These are phyloP conservation scores for Morella rubra DNA, from an alignment of 306 rosid genomes.

Conservation along the genomic window DNA sequence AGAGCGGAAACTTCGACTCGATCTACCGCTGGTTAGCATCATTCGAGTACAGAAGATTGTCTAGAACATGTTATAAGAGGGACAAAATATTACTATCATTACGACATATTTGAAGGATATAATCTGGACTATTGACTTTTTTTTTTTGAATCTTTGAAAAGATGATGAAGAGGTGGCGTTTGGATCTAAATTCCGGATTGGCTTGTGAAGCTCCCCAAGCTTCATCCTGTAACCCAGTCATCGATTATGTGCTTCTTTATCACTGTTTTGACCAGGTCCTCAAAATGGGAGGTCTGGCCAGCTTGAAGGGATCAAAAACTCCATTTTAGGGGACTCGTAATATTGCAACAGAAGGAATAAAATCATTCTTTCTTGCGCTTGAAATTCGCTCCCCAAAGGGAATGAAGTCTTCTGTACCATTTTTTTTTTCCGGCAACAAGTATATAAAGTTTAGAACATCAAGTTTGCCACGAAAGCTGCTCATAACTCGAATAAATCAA, in stretches of 20 bases:
- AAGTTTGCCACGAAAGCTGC: background rate
- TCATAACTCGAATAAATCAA: background rate
- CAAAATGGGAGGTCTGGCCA: no score
- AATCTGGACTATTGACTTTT: background rate
- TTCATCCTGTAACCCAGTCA: background rate
- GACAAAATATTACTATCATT: background rate
- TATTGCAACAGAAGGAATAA: background rate
- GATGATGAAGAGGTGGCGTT: background rate
- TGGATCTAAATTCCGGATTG: background rate
- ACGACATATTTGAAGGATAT: background rate
- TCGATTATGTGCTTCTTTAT: no score
- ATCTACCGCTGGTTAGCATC: slow-evolving; percentile 10
- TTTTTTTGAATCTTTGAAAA: background rate
- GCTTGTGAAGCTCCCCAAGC: background rate
- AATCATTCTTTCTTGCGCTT: background rate
- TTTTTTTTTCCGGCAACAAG: background rate
- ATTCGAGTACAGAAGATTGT: background rate
- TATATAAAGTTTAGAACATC: background rate
- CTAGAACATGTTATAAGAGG: background rate
- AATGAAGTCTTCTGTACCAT: background rate
- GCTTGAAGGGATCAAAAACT: no score
- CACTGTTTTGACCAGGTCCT: no score
- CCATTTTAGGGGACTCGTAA: no score
- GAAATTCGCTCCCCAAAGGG: background rate
- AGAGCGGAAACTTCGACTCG: slow-evolving; percentile 20